phyloP scores from a whole-genome alignment of 176 grass and related monocot species.

The Carex cristatella region DNA sequence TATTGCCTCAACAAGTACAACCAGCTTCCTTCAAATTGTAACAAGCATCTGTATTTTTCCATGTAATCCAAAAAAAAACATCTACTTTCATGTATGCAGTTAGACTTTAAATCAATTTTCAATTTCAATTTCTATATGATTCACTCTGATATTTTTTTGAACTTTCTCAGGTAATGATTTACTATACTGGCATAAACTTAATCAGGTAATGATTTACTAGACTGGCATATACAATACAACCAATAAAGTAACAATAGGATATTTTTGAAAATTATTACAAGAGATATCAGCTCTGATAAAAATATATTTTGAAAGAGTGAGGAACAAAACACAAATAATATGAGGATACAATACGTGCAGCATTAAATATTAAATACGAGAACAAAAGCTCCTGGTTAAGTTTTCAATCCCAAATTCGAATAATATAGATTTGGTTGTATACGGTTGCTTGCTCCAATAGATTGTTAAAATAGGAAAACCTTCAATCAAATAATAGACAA shows the following conservation, averaged over 20 bases:
- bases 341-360: background rate
- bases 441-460: background rate
- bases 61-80: background rate
- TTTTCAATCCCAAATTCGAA: background rate
- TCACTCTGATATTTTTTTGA: background rate
- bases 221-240: background rate
- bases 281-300: background rate
- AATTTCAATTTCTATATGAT: background rate
- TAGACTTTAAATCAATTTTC: background rate
- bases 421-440: background rate
- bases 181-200: background rate
- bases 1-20: background rate
- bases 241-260: background rate
- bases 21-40: background rate
- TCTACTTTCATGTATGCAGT: background rate
- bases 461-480: background rate
- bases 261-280: background rate
- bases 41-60: background rate
- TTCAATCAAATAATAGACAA: background rate
- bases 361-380: background rate
- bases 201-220: background rate
- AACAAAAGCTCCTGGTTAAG: background rate
- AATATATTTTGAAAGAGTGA: background rate
- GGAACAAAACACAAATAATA: background rate
- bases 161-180: background rate